phyloP scores from a whole-genome alignment of 805 yeast species.

The Ogataea saltuana region DNA sequence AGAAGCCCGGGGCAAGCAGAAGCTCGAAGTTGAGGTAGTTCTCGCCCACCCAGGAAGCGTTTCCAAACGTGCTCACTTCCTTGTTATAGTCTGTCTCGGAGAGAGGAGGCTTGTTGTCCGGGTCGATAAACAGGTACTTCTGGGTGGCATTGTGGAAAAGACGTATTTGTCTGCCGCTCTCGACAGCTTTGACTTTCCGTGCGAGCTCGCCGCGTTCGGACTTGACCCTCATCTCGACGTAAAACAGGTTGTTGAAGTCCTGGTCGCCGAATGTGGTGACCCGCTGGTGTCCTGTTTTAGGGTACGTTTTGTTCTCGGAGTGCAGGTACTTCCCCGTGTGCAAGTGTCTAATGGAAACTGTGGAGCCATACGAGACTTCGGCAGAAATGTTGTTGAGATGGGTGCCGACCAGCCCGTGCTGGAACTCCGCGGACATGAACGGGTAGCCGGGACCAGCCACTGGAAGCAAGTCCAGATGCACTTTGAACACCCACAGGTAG shows the following conservation, averaged over 20 bases:
- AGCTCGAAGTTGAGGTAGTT: constrained; percentile 70
- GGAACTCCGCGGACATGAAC: constrained; percentile 66
- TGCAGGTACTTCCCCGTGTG: constrained; percentile 80
- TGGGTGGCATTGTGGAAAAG: constrained; percentile 72
- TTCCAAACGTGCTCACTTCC: constrained; percentile 77
- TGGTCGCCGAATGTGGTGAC: constrained; percentile 67
- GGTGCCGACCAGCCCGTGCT: constrained; percentile 52
- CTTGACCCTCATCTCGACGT: constrained; percentile 51
- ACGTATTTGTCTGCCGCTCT: constrained; percentile 58
- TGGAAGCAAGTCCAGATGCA: constrained; percentile 53
- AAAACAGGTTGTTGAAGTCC: constrained; percentile 72
- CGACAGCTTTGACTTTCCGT: constrained; percentile 25
- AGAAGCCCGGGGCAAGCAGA: constrained; percentile 44
- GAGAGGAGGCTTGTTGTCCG: constrained; percentile 77
- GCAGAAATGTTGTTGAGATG: constrained; percentile 48
- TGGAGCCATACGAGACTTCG: constrained; percentile 72
- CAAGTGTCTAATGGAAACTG: constrained; percentile 68
- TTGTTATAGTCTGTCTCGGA: constrained; percentile 87
- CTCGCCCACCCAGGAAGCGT: constrained; percentile 61
- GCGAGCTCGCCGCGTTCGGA: constrained; percentile 41
- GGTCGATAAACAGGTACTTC: constrained; percentile 63
- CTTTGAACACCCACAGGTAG: constrained; percentile 56
- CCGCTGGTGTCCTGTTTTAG: constrained; percentile 68
- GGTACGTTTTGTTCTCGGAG: constrained; percentile 66
- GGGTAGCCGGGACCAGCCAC: constrained; percentile 61